These are phyloP conservation scores for Byssothecium circinans DNA, from an alignment of 2,329 filamentous ascomycete species.

Conservation along the genomic window DNA sequence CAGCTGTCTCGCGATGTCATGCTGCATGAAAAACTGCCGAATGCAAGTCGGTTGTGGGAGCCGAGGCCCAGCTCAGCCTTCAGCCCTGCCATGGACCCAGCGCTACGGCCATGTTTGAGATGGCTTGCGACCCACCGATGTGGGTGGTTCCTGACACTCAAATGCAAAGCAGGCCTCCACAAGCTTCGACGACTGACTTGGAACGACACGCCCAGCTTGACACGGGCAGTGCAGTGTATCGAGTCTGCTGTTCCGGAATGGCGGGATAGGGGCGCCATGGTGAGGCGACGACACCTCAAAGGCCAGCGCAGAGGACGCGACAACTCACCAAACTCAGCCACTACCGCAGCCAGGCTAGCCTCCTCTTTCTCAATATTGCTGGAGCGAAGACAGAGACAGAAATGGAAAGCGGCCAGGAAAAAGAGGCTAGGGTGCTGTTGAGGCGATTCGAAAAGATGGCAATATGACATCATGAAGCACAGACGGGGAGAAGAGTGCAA, in stretches of 20 bases:
- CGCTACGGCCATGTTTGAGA: constrained; percentile 30
- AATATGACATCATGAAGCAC: constrained; percentile 29
- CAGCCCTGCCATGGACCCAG: constrained; percentile 23
- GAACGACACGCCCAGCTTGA: constrained; percentile 4
- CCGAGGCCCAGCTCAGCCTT: constrained; percentile 18
- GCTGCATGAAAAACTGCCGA: constrained; percentile 20
- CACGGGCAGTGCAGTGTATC: background rate
- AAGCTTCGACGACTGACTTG: constrained; percentile 1
- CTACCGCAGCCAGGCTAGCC: no score
- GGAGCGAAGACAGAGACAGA: background rate
- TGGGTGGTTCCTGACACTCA: constrained; percentile 34
- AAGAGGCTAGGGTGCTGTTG: background rate
- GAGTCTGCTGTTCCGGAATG: background rate
- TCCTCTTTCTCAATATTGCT: background rate
- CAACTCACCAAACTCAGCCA: constrained; percentile 20
- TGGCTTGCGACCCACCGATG: constrained; percentile 17
- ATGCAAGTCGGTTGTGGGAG: constrained; percentile 22
- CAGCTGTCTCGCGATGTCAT: constrained; percentile 37
- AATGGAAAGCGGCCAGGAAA: background rate
- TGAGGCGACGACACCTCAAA: constrained; percentile 9
- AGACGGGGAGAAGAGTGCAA: constrained; percentile 9
- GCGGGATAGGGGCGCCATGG: constrained; percentile 14
- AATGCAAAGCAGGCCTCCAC: constrained; percentile 11
- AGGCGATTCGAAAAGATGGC: constrained; percentile 1
- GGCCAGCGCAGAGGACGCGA: constrained; percentile 10